Evolutionary conservation across 2,329 filamentous ascomycete species (phyloP), one percentile per base, ranked within the genome.

Genomic region (Claviceps africana): DNA sequence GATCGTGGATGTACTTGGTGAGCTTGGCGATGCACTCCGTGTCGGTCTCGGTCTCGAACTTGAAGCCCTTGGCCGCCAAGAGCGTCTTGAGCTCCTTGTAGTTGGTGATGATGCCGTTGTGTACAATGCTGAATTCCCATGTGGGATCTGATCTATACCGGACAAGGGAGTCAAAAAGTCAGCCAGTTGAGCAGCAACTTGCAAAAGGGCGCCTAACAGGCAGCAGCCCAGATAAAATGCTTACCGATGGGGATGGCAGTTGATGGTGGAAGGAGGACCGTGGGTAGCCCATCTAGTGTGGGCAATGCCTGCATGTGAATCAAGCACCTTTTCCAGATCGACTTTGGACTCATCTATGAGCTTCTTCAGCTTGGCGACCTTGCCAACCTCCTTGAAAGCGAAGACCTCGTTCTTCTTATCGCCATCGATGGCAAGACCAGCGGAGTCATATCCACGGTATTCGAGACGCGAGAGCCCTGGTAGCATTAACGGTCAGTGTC

Each of bases 91-190:
- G 77, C 75, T 98, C 93, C 80, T 98, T 98, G 82, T 98, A 98
- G 81, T 98, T 98, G 76, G 93, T 98, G 73, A 98, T 98, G 79
- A 98, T 98, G 67, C 93, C 93, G 74, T 98, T 98, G 85, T 98
- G 93, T 56, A 97, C 93, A 63, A 98, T 84, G 59, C 88, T 80
- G 71, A 98, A 98, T 74, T 98, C 86, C 89, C 91, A 98, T 64
- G 75, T 87, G 62, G 85, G 82, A 70, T 98, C 93, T 59, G 91
- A 97, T 72, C 90, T 94, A 59, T 19, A 55, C 51, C 19, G 28
- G n/a, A 60, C 44, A 35, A 50, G 50, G 47, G 33, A 9, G n/a
- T n/a, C n/a, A n/a, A n/a, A n/a, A 11, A 48, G 30, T 51, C 56
- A 61, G 53, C 47, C 47, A 50, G 15, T 50, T 37, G 35, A n/a